Evolutionary conservation across 345 rosid genomes (phyloP).

Genomic region (Linum usitatissimum): DNA sequence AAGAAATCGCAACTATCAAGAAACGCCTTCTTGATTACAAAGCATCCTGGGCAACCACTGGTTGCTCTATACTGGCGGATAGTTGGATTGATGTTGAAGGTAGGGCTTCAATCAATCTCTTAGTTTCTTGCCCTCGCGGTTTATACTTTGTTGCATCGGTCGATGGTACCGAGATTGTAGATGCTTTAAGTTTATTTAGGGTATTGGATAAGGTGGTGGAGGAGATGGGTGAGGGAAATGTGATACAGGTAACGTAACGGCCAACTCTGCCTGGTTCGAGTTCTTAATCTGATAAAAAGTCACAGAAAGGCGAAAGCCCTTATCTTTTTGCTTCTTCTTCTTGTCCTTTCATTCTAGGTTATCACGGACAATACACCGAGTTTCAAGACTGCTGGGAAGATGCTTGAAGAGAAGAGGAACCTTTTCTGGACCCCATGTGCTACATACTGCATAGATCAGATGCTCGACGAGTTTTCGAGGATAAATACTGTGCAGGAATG

Average conservation of each 20-base stretch:
- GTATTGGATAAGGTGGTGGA: slow-evolving; percentile 59
- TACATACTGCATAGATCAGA: slow-evolving; percentile 41
- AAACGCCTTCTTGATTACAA: slow-evolving; percentile 33
- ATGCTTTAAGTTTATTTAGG: slow-evolving; percentile 42
- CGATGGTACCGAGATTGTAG: slow-evolving; percentile 48
- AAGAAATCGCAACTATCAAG: slow-evolving; percentile 38
- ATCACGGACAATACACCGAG: slow-evolving; percentile 42
- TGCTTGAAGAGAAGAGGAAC: slow-evolving; percentile 69
- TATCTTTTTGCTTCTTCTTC: neutral
- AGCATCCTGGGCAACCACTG: slow-evolving; percentile 51
- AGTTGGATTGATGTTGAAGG: slow-evolving; percentile 58
- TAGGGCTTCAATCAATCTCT: slow-evolving; percentile 42
- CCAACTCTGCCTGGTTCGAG: slow-evolving; percentile 4
- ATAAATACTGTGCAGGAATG: slow-evolving; percentile 55
- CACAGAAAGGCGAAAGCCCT: neutral
- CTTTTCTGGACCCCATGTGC: slow-evolving; percentile 82
- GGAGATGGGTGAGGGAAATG: slow-evolving; percentile 64
- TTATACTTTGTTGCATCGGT: slow-evolving; percentile 51
- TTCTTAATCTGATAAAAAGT: neutral
- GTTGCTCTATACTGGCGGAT: slow-evolving; percentile 53
- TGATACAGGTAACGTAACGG: slow-evolving; percentile 49
- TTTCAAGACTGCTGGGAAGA: slow-evolving; percentile 58
- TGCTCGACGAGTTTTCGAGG: slow-evolving; percentile 56
- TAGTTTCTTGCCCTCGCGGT: slow-evolving; percentile 55
- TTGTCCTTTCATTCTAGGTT: slow-evolving; percentile 26